A percentile compares a stretch with the other conserved stretches of the same genome.
These are phyloP conservation scores for Penicillium sp. DNA, from an alignment of 2,329 filamentous ascomycete species.

Conservation along the genomic window DNA sequence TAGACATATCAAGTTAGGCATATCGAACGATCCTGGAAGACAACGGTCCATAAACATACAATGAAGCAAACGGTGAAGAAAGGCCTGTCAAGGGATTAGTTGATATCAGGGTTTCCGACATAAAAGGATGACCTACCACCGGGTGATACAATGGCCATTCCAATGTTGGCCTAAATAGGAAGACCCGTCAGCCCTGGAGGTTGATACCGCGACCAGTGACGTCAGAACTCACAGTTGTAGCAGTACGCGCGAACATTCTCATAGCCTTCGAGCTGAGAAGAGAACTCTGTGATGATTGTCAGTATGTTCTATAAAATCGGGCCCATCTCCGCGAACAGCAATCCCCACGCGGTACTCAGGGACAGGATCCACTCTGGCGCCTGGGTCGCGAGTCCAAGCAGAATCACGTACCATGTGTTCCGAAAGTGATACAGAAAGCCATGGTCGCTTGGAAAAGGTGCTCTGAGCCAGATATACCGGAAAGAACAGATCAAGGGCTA, in stretches of 20 bases:
- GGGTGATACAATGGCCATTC: constrained; percentile 46
- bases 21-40: background rate
- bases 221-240: constrained; percentile 43
- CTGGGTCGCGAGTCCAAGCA: background rate
- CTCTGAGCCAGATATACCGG: background rate
- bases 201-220: background rate
- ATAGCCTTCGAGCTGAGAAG: constrained; percentile 46
- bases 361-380: constrained; percentile 12
- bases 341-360: constrained; percentile 5
- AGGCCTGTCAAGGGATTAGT: constrained; percentile 32
- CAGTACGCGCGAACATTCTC: constrained; percentile 49
- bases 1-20: constrained; percentile 20
- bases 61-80: constrained; percentile 51
- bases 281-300: constrained; percentile 41
- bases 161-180: constrained; percentile 41
- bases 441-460: constrained; percentile 23
- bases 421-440: constrained; percentile 48
- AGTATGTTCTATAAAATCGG: constrained; percentile 12
- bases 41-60: constrained; percentile 25
- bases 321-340: constrained; percentile 5
- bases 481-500: background rate
- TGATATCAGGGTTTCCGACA: background rate
- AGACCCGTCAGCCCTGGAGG: background rate
- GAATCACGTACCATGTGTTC: constrained; percentile 40
- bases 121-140: constrained; percentile 37